Evolutionary conservation across 371 early-diverging fungal genomes (phyloP), one percentile per base, ranked within the genome.

Genomic region (Apophysomyces elegans): DNA sequence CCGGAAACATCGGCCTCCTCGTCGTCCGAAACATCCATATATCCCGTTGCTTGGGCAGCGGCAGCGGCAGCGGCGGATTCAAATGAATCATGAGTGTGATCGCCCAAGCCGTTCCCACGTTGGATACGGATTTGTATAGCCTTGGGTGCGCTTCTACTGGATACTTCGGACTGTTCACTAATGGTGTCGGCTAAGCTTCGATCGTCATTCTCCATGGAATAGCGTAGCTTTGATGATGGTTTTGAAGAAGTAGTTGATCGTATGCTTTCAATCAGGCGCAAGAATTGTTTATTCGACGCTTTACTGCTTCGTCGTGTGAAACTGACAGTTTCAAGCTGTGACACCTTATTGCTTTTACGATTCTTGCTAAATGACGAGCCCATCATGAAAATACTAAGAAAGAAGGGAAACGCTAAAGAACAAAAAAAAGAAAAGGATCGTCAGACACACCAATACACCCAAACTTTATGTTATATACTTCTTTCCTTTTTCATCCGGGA

Each of bases 191-290:
- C 21, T 50, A 26, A 5, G n/a, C 18, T 21, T 21, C 54, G n/a
- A 9, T 50, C 54, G 11, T 50, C 54, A 21, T 50, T 50, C 9
- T 50, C 54, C 5, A 50, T 21, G 21, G 54, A 21, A 11, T 21
- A 50, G 7, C 9, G 18, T 18, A 0, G 21, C 4, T 26, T 13
- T 21, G 54, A n/a, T 6, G 54, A 50, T 18, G 73, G 70, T 9
- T 73, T 73, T 47, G 73, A 66, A 37, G 73, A 73, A 35, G 56
- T 65, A 39, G 70, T 70, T 1, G 73, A 73, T 39, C 54, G 54
- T 7, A 50, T 50, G 9, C 21, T 50, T 16, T 11, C 21, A 7
- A 50, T 50, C 9, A 50, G n/a, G 11, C 21, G 54, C 8, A 50
- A 21, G 0, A 16, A 50, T 21, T 16, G 54, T 50, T 50, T 50